Base-by-base conservation (phyloP, 768 basidiomycete species). In the Hysterangium stoloniferum region DNA sequence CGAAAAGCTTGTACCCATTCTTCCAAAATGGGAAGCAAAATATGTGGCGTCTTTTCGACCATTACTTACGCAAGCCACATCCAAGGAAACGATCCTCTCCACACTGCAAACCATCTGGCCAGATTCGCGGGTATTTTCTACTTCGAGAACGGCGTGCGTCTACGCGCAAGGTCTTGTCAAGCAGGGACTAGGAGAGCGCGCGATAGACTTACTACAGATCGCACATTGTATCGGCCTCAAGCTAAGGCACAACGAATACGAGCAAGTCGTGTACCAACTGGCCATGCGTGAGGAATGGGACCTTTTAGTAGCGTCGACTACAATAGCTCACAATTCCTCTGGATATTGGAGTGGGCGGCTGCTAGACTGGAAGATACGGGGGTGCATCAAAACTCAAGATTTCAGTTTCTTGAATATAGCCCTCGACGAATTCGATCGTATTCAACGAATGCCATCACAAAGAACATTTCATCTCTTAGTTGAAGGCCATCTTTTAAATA, bases 401-500 rank as follows among this genome's bases (percentile, higher is more conserved):
- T 85, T 74, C 57, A 59, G 63, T 22, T 59, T 58, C 6, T 65
- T 89, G 22, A 64, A 70, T 52, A 61, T 59, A 34, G 68, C 76
- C 2, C 63, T 84, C 37, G 60, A 69, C 24, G 72, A 80, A 47
- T 88, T 82, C 67, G 58, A 66, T 44, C 58, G 60, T 24, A 65
- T 71, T 43, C 59, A 67, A 1, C 55, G 82, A 27, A 55, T 57
- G 9, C 84, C 84, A 15, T 75, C 70, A 40, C 72, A 77, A 34
- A 71, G 78, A 56, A 86, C 86, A 3, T 89, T 75, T 61, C 83
- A 87, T 57, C 69, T 84, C 13, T 70, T 88, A 33, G 65, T 89
- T 11, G 72, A 77, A 9, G 83, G 79, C 27, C 75, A 82, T 61
- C 68, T 90, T 50, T 81, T 77, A 59, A 88, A 89, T 61, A 69